A percentile compares a stretch with the other conserved stretches of the same genome.
Conservation (phyloP, 129 eudicot species). For the Helianthus tuberosus region DNA sequence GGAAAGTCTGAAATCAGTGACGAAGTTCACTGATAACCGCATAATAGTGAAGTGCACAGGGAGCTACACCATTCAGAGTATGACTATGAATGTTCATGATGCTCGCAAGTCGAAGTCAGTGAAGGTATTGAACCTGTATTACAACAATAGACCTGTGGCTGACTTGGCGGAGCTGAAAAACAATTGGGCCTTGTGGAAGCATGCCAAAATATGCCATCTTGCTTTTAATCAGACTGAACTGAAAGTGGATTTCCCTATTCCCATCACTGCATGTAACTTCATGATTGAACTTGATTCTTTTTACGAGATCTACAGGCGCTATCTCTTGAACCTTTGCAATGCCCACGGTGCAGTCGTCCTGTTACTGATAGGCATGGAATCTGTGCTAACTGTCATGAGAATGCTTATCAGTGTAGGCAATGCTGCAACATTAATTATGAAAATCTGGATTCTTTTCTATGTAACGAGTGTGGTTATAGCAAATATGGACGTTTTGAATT, state of each 20-base stretch:
- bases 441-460: conserved; percentile 90
- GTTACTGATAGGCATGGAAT: conserved; percentile 98
- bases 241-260: conserved; percentile 95
- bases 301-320: conserved; percentile 96
- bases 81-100: conserved; percentile 98
- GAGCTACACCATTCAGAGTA: conserved; percentile 96
- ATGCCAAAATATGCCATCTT: conserved; percentile 96
- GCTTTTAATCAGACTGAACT: conserved; percentile 92
- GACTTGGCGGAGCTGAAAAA: conserved; percentile 95
- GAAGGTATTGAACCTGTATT: conserved; percentile 89
- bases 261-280: conserved; percentile 97
- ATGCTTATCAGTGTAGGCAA: conserved; percentile 99
- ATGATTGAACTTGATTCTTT: conserved; percentile 99
- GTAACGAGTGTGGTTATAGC: conserved; percentile 98
- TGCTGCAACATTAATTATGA: conserved; percentile 97
- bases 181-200: conserved; percentile 98
- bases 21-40: conserved; percentile 96
- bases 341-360: conserved; percentile 99
- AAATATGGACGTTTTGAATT: conserved; percentile 99
- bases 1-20: conserved; percentile 92
- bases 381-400: conserved; percentile 95
- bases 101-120: conserved; percentile 99
- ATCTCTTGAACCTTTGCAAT: conserved; percentile 96
- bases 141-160: conserved; percentile 97
- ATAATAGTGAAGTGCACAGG: conserved; percentile 99